A percentile compares a stretch with the other conserved stretches of the same genome.
Conservation (phyloP, 371 early-diverging fungal genomes). For the Haplosporangium sp. region DNA sequence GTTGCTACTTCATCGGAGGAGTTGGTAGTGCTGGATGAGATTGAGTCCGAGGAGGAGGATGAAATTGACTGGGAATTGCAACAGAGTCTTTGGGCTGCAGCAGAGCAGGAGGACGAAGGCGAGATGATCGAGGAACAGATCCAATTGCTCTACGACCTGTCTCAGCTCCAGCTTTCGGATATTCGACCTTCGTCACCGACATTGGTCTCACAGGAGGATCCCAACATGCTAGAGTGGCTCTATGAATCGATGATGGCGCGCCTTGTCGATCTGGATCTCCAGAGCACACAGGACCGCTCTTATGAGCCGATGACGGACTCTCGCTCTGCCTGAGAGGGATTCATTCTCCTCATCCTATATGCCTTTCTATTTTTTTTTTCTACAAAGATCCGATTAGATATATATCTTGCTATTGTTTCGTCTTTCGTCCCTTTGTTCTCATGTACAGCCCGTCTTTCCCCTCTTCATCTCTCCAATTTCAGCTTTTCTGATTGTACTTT, state of each 20-base stretch:
- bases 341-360: background rate
- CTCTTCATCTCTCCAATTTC: background rate
- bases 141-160: slow-evolving; percentile 28
- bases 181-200: slow-evolving; percentile 2
- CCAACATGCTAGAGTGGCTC: slow-evolving; percentile 49
- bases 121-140: slow-evolving; percentile 39
- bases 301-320: slow-evolving; percentile 17
- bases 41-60: slow-evolving; percentile 1
- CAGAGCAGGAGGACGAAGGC: slow-evolving; percentile 26
- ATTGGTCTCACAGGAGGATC: slow-evolving; percentile 28
- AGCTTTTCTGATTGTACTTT: background rate
- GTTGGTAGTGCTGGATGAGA: background rate
- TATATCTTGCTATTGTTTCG: background rate
- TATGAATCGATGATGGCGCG: slow-evolving; percentile 54
- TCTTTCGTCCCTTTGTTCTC: background rate
- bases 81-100: slow-evolving; percentile 32
- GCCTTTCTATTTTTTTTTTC: background rate
- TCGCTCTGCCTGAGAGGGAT: slow-evolving; percentile 12
- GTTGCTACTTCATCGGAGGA: no score
- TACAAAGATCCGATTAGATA: slow-evolving; percentile 3
- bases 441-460: background rate
- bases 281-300: slow-evolving; percentile 22
- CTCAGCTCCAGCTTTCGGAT: slow-evolving; percentile 15
- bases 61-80: slow-evolving; percentile 41
- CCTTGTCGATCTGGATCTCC: slow-evolving; percentile 40